Base-by-base conservation (phyloP, 371 early-diverging fungal genomes). In the Capniomyces stellatus region DNA sequence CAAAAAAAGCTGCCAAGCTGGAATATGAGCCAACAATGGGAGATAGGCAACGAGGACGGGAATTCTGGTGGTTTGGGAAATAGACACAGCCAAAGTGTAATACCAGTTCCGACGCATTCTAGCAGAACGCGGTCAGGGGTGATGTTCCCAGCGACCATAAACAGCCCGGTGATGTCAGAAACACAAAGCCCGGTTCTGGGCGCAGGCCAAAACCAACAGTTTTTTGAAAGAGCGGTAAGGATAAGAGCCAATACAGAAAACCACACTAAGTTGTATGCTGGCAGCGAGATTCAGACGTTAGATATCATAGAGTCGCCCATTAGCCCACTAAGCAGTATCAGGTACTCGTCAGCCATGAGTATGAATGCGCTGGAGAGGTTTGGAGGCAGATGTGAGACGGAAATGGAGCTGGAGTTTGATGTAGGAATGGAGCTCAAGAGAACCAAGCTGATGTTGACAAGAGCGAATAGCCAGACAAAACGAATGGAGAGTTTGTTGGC, bases 1-100 rank as follows among this genome's bases (percentile, higher is more conserved):
- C 54, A 39, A 13, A 12, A 47, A 44, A 54, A 54, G 25, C 42
- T 54, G 28, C 54, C 54, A 22, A 40, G 40, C n/a, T 54, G 54
- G 54, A 31, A 43, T 15, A 2, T 54, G 18, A 3, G 28, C 4
- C 25, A 54, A 10, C 46, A 54, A 23, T 43, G 41, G 52, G 43
- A 28, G 3, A 29, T 35, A 19, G 43, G 31, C 48, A 19, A 29
- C 28, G 22, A 44, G 19, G 44, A 44, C 15, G 15, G 15, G 10
- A 35, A 35, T 15, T 10, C 10, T 15, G 6, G 6, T 6, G 6
- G 15, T 35, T 6, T 6, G 10, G 10, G 10, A 35, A 35, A 35
- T 35, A n/a, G n/a, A n/a, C n/a, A n/a, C n/a, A n/a, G n/a, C n/a
- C 35, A 35, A 35, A 35, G 35, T 35, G 15, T 35, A 15, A 35